Base-by-base conservation (phyloP, 148 eudicot genomes). In the Amaranthus hypochondriacus region DNA sequence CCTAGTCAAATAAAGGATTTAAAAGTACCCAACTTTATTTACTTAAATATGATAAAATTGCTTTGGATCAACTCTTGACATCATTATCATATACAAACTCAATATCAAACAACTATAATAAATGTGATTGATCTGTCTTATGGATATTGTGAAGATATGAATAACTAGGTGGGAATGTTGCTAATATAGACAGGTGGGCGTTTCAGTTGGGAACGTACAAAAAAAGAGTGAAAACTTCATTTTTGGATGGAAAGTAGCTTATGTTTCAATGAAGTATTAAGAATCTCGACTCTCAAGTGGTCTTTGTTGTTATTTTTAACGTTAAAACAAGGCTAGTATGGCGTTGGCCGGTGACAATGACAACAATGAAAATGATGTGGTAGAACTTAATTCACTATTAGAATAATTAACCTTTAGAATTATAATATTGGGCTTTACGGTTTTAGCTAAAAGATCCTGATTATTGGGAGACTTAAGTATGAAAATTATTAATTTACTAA, bases 321-420 rank as follows among this genome's bases (percentile, higher is more conserved):
- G 44, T 60, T 56, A 60, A 28, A 76, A 69, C 12, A 68, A 50
- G 12, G 21, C 61, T 69, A 58, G 15, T 51, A 49, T 61, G 47
- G 56, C 59, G 73, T 73, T 68, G 73, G 67, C 73, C 58, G 66
- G 69, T 70, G 83, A 80, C 15, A 68, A 72, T 60, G 76, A 75
- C 61, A 71, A 15, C 7, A 5, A 44, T 64, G 82, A 72, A 76
- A 76, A 70, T 12, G 76, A 80, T 60, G 53, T 76, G 28, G 69
- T 56, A 53, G 51, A 58, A 21, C 21, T 75, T 28, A 28, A 28
- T 28, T 53, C 61, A 48, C 63, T 46, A 18, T 57, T 59, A 51
- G 55, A 47, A 14, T 71, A 28, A 28, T 28, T 28, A 71, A 66
- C 58, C 9, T 56, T 63, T 12, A 15, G n/a, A 1, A n/a, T 18